phyloP scores from a whole-genome alignment of 768 basidiomycete genomes.

The Russula virescens region DNA sequence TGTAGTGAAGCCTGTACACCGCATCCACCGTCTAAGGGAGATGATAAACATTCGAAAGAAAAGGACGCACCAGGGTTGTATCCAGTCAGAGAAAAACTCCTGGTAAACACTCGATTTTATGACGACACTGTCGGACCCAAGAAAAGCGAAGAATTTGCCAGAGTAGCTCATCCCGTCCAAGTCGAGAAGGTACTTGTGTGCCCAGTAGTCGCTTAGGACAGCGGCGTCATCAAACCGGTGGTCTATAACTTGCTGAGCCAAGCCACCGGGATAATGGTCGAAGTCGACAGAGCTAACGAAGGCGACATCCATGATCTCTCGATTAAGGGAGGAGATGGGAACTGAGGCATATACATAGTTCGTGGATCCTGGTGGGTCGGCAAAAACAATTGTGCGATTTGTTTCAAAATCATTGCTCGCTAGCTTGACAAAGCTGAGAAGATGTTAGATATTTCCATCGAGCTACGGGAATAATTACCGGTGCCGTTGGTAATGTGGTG shows the following conservation, averaged over 20 bases:
- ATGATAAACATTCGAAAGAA: background rate
- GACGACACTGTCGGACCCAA: slow-evolving; percentile 84
- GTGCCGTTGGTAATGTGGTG: slow-evolving; percentile 81
- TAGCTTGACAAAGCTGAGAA: slow-evolving; percentile 65
- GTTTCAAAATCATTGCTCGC: slow-evolving; percentile 48
- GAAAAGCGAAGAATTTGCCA: slow-evolving; percentile 77
- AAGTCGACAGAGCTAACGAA: slow-evolving; percentile 76
- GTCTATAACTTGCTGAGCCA: slow-evolving; percentile 52
- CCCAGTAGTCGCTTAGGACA: slow-evolving; percentile 82
- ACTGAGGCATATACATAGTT: slow-evolving; percentile 57
- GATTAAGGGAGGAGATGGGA: slow-evolving; percentile 56
- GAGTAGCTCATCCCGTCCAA: slow-evolving; percentile 96
- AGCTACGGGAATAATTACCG: slow-evolving; percentile 39
- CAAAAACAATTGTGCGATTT: slow-evolving; percentile 63
- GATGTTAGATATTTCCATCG: slow-evolving; percentile 11
- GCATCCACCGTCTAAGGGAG: background rate
- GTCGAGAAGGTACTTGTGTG: slow-evolving; percentile 86
- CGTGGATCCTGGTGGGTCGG: slow-evolving; percentile 54
- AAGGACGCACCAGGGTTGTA: slow-evolving; percentile 71
- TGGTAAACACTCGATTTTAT: slow-evolving; percentile 88
- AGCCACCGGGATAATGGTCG: slow-evolving; percentile 68
- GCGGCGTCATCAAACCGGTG: slow-evolving; percentile 73
- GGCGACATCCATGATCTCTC: slow-evolving; percentile 79
- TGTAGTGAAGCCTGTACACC: slow-evolving; percentile 77
- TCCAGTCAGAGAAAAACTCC: slow-evolving; percentile 89